phyloP scores from a whole-genome alignment of 768 basidiomycete genomes.

The Mycena rebaudengoi region DNA sequence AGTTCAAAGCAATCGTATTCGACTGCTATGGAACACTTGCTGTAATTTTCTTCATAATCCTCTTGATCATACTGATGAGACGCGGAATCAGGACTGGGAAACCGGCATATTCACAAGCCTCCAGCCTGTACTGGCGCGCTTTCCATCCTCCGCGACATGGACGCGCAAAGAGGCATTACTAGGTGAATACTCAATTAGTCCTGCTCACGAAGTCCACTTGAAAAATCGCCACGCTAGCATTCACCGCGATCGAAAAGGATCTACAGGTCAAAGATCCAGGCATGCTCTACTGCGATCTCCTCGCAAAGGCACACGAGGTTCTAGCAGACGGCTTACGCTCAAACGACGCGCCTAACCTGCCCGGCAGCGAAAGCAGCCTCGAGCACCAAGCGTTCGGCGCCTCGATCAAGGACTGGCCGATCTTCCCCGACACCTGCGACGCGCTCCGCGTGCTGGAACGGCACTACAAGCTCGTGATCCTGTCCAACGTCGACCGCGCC shows the following conservation, averaged over 20 bases:
- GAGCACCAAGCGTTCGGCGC: constrained; percentile 61
- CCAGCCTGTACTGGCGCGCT: constrained; percentile 57
- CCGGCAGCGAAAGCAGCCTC: constrained; percentile 9
- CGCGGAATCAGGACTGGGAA: constrained; percentile 88
- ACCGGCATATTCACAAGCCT: constrained; percentile 66
- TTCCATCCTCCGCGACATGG: constrained; percentile 51
- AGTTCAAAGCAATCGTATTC: constrained; percentile 67
- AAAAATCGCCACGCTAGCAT: too few species aligned
- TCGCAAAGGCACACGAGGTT: constrained; percentile 56
- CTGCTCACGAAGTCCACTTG: too few species aligned
- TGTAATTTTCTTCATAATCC: constrained; percentile 39
- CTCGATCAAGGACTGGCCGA: constrained; percentile 68
- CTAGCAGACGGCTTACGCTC: constrained; percentile 46
- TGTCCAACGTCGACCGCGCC: constrained; percentile 77
- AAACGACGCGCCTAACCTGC: constrained; percentile 29
- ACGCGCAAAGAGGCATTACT: constrained; percentile 59
- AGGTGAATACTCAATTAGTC: too few species aligned
- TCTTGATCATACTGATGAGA: background rate
- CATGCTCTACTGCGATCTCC: constrained; percentile 68
- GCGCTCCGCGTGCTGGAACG: constrained; percentile 68
- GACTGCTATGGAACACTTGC: constrained; percentile 83
- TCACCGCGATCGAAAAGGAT: constrained; percentile 59
- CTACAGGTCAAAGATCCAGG: constrained; percentile 66
- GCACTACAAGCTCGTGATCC: constrained; percentile 73
- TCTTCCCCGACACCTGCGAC: constrained; percentile 71